phyloP scores from a whole-genome alignment of 352 stramenopile species.

The Phytophthora citrophthora region DNA sequence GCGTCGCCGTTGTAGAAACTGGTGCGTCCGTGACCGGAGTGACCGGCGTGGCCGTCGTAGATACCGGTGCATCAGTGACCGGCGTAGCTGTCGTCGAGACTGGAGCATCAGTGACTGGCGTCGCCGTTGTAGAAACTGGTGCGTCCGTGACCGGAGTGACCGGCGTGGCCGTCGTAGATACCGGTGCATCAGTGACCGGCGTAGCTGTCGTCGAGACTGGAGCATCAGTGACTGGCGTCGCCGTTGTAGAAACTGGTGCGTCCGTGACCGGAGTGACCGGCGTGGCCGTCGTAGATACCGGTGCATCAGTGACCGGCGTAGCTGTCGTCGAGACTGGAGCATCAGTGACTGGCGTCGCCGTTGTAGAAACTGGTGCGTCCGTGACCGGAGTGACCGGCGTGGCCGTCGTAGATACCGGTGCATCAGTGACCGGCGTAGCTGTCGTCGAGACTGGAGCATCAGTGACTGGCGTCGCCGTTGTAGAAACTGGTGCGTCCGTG shows the following conservation, averaged over 20 bases:
- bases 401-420: too few species aligned
- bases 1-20: background rate
- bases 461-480: too few species aligned
- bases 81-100: background rate
- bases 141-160: background rate
- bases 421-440: background rate
- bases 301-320: too few species aligned
- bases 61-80: background rate
- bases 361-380: too few species aligned
- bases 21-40: background rate
- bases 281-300: background rate
- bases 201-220: background rate
- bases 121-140: background rate
- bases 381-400: background rate
- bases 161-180: background rate
- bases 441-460: background rate
- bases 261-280: too few species aligned
- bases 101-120: background rate
- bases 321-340: too few species aligned
- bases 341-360: too few species aligned
- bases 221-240: background rate
- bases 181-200: background rate
- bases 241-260: slow-evolving; percentile 1
- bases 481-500: too few species aligned
- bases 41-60: background rate